Percentiles rank a stretch among this genome's conserved stretches.
Conservation (phyloP, 2,329 filamentous ascomycete genomes). For the Berkeleyomyces rouxiae region DNA sequence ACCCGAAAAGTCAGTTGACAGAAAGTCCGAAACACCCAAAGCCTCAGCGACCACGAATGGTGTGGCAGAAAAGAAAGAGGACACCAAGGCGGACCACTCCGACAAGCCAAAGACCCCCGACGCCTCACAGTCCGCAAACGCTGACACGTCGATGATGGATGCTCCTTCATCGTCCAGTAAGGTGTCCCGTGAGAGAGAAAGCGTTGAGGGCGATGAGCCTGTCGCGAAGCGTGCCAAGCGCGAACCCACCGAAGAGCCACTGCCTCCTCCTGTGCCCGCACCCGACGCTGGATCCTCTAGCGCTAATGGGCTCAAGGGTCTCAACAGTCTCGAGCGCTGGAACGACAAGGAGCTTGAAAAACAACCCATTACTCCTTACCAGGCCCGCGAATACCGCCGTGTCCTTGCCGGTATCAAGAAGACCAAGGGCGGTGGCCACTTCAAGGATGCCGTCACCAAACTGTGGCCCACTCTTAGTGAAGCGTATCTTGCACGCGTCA, state of each 20-base stretch:
- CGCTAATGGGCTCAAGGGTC: slow-evolving; percentile 17
- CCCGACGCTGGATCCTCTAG: slow-evolving; percentile 16
- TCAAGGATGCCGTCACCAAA: slow-evolving; percentile 60
- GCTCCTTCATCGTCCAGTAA: slow-evolving; percentile 36
- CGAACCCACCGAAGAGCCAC: slow-evolving; percentile 33
- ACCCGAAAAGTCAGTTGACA: neutral
- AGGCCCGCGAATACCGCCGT: slow-evolving; percentile 46
- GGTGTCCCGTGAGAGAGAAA: slow-evolving; percentile 58
- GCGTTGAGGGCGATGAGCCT: slow-evolving; percentile 49
- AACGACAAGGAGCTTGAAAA: slow-evolving; percentile 27
- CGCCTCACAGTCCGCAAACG: slow-evolving; percentile 17
- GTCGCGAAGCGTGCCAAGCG: slow-evolving; percentile 69
- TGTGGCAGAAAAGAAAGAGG: neutral
- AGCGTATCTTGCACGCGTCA: slow-evolving; percentile 51
- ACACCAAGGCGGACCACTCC: neutral
- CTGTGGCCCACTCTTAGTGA: slow-evolving; percentile 61
- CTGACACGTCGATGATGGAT: slow-evolving; percentile 22
- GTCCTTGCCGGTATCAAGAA: slow-evolving; percentile 66
- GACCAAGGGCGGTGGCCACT: slow-evolving; percentile 61
- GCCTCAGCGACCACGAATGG: neutral
- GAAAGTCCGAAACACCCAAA: neutral
- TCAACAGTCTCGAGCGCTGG: slow-evolving; percentile 24
- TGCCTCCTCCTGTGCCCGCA: slow-evolving; percentile 10
- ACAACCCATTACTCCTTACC: slow-evolving; percentile 38
- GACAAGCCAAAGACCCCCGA: slow-evolving; percentile 5